Evolutionary conservation across 805 yeast genomes (phyloP).

Genomic region (Schizosaccharomyces pombe): DNA sequence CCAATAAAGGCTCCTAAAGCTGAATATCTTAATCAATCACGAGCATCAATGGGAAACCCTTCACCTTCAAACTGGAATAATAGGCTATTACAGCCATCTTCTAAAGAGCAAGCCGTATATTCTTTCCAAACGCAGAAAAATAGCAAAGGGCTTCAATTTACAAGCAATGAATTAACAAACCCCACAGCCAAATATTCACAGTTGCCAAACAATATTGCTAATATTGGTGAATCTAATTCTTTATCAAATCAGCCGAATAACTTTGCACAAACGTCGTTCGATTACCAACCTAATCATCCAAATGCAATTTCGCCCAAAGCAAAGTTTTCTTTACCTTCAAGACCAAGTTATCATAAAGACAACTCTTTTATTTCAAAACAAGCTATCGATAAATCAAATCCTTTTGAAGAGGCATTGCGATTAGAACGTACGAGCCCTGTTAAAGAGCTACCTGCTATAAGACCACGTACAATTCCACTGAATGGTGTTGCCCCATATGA

Average conservation of each 20-base stretch:
- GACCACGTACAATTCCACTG: neutral
- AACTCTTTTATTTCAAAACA: neutral
- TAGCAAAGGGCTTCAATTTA: neutral
- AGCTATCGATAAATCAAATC: neutral
- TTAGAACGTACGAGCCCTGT: neutral
- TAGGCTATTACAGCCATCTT: no score
- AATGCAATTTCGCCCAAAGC: neutral
- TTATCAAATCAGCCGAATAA: neutral
- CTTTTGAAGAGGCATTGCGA: neutral
- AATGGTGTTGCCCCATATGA: neutral
- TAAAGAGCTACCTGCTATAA: neutral
- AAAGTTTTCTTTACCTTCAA: neutral
- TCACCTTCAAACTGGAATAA: neutral
- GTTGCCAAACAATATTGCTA: neutral
- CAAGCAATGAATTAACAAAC: neutral
- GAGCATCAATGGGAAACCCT: neutral
- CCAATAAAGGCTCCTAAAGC: neutral
- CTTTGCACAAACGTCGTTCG: neutral
- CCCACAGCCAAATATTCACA: neutral
- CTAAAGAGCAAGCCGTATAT: no score
- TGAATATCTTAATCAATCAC: neutral
- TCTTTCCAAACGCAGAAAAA: no score
- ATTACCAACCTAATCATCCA: neutral
- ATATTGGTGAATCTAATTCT: neutral
- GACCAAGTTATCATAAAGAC: neutral